Evolutionary conservation across 805 yeast species (phyloP), one percentile per base, ranked within the genome.

Genomic region (Ogataea populi-albae): DNA sequence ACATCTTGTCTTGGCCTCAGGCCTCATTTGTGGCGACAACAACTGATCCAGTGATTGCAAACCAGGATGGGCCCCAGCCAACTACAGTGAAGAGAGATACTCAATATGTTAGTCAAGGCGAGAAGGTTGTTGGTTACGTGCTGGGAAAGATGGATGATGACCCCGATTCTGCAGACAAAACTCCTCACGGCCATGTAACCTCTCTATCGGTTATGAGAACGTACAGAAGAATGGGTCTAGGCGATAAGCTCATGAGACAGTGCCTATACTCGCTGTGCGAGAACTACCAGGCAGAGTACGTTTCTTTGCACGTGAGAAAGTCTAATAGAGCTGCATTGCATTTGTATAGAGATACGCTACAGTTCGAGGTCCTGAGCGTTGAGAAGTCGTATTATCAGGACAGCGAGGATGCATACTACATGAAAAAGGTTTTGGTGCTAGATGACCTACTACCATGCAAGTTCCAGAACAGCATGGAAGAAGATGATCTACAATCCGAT

Each of bases 61-160:
- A 46, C 19, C 53, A 54, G 26, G 55, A 53, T 30, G 44, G 21
- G 6, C 34, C 27, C n/a, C 34, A 40, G 7, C 19, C 17, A 1
- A 26, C 22, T 52, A 37, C 34, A 9, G 39, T 37, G 5, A 60
- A 61, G 30, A 38, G 29, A 15, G 64, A 61, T 35, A 41, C 53
- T 17, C 75, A 86, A 21, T 82, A 82, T 55, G 74, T 81, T 31
- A 66, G 65, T 12, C 69, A 71, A 14, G 81, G 82, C 19, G 95
- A 86, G 56, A 82, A 86, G 49, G 73, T 93, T 22, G 95, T 93
- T n/a, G 98, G 98, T 4, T 93, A 93, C 55, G 98, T 87, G 4
- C 68, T 93, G 46, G 95, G 95, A 1, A 93, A 93, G 61, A 86
- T 93, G 95, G 96, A 93, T 52, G 97, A 89, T 59, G 96, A 88